Evolutionary conservation across 768 basidiomycete species (phyloP).

Genomic region (Lactarius deliciosus): DNA sequence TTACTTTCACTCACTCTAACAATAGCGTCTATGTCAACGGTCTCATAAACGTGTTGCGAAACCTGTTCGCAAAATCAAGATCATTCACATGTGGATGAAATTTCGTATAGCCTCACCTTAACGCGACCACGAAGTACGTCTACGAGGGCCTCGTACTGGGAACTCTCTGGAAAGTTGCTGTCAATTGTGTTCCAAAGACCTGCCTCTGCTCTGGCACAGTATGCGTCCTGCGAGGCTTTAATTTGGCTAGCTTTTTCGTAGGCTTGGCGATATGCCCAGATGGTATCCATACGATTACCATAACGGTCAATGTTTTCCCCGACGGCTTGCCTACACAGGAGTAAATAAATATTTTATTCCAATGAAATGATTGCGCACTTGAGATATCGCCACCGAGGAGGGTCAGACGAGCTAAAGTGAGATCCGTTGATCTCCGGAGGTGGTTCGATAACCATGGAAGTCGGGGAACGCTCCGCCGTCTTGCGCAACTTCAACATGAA

Average conservation of each 20-base stretch:
- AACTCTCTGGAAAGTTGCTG: constrained; percentile 63
- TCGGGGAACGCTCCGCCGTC: constrained; percentile 70
- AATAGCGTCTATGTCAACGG: constrained; percentile 71
- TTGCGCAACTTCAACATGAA: constrained; percentile 83
- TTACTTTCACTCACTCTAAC: constrained; percentile 52
- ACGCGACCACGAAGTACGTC: constrained; percentile 86
- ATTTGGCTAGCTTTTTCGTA: constrained; percentile 72
- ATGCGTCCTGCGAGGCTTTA: constrained; percentile 67
- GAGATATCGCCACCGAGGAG: constrained; percentile 76
- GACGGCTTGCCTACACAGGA: constrained; percentile 37
- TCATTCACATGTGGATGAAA: not conserved
- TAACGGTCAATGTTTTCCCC: constrained; percentile 21
- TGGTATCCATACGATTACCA: constrained; percentile 66
- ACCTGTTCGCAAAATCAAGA: constrained; percentile 40
- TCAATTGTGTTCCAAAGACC: constrained; percentile 42
- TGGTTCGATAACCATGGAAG: constrained; percentile 83
- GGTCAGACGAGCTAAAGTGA: constrained; percentile 38
- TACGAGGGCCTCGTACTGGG: constrained; percentile 72
- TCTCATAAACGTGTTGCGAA: constrained; percentile 68
- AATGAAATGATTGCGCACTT: constrained; percentile 47
- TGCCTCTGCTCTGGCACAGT: constrained; percentile 59
- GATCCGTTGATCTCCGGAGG: constrained; percentile 61
- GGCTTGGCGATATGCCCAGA: constrained; percentile 78
- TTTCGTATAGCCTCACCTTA: constrained; percentile 49
- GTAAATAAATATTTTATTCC: not conserved